Evolutionary conservation across 495 filamentous ascomycete genomes (phyloP), one percentile per base, ranked within the genome.

Genomic region (Penicillium atrosanguineum): DNA sequence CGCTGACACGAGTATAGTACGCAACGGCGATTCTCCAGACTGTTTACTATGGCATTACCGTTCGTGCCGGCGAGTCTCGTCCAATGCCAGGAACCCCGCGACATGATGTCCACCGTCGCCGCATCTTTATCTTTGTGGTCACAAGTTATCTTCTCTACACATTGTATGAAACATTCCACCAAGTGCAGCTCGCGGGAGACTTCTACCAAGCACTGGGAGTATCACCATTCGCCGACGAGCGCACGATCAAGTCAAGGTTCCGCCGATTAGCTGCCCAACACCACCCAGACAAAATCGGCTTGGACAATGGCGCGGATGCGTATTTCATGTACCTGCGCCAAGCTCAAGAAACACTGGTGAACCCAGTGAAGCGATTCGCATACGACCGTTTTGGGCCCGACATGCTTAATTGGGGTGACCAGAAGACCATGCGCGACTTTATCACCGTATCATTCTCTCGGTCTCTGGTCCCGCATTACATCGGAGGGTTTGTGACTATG

Each of bases 341-440:
- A 14, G 91, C 91, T 9, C 84, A 92, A 52, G 94, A 98, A 59
- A 89, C 88, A 11, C 82, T 98, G 14, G 63, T 81, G 0, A 84
- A 96, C 63, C 85, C 91, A 3, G 84, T 83, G 6, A 87, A 83
- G 69, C 83, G 92, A 42, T 95, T 92, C 65, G 94, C 91, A 3
- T 98, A 98, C 68, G 91, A 97, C 59, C 83, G 92, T 12, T 95
- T 96, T 69, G 94, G 94, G 0, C 84, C 89, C 0, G 83, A 87
- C 18, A 78, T 90, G n/a, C 59, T 85, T 8, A 62, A 65, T 21
- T 93, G 89, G 84, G 77, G 81, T 46, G 75, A 87, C 41, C 86
- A 84, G 71, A 76, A 78, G 48, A 93, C 88, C 1, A 71, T 88
- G 45, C 79, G 81, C 20, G 93, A 96, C 52, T 96, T 81, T 61